Evolutionary conservation across 768 basidiomycete species (phyloP).

Genomic region (Boletus speciosus): DNA sequence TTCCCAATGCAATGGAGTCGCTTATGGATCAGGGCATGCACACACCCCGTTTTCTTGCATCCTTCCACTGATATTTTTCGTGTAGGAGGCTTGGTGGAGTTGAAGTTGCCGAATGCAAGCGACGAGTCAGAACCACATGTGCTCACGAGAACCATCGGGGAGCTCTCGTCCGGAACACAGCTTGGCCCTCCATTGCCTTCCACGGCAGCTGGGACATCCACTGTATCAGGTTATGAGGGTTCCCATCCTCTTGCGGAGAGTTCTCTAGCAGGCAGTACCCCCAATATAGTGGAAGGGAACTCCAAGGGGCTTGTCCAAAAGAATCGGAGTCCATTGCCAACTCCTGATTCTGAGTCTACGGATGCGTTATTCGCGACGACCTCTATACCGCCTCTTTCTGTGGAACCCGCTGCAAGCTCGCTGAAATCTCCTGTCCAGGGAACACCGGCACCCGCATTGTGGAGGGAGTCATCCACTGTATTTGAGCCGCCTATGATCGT

Average conservation of each 20-base stretch:
- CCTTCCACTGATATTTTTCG: neutral
- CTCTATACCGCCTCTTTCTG: slow-evolving; percentile 1
- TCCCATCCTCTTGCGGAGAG: neutral
- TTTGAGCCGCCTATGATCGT: slow-evolving; percentile 58
- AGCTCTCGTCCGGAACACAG: slow-evolving; percentile 39
- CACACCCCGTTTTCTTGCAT: neutral
- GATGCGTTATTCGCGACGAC: neutral
- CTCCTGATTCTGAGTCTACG: slow-evolving; percentile 3
- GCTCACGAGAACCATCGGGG: slow-evolving; percentile 43
- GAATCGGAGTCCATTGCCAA: neutral
- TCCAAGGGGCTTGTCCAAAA: neutral
- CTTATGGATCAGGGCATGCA: slow-evolving; percentile 61
- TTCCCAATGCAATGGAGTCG: slow-evolving; percentile 50
- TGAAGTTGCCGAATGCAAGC: slow-evolving; percentile 42
- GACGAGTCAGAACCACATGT: slow-evolving; percentile 31
- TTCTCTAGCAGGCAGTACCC: neutral
- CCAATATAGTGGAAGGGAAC: slow-evolving; percentile 2
- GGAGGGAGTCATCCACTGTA: slow-evolving; percentile 9
- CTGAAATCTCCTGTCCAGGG: slow-evolving; percentile 14
- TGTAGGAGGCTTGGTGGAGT: slow-evolving; percentile 56
- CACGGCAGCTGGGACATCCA: neutral
- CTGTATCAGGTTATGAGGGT: neutral
- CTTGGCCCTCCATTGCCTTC: slow-evolving; percentile 21
- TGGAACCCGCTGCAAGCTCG: slow-evolving; percentile 7
- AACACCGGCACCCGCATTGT: slow-evolving; percentile 7